phyloP scores from a whole-genome alignment of 257 asterid species.

The Buddleja alternifolia region DNA sequence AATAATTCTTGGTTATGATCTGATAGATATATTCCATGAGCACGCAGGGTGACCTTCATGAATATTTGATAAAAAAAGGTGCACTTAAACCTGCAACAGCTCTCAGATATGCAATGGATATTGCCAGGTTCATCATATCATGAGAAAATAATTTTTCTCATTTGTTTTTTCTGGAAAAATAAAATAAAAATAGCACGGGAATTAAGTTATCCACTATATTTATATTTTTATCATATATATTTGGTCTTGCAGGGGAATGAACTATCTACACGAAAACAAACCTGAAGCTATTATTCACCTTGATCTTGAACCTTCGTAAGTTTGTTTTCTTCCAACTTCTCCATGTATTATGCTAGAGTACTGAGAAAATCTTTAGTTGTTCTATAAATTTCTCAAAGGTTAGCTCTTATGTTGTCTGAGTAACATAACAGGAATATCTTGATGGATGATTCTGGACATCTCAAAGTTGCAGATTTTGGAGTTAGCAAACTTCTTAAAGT shows the following conservation, averaged over 20 bases:
- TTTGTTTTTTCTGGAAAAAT: constrained; percentile 1
- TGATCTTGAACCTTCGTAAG: constrained; percentile 98
- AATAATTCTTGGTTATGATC: neutral
- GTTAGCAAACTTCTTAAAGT: constrained; percentile 88
- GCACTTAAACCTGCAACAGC: constrained; percentile 86
- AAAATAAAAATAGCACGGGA: too few relatives aligned
- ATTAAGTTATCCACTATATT: neutral
- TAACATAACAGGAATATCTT: constrained; percentile 76
- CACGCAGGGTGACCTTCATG: constrained; percentile 82
- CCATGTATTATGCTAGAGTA: neutral
- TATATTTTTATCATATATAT: constrained; percentile 15
- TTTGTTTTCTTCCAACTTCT: constrained; percentile 28
- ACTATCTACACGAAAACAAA: constrained; percentile 79
- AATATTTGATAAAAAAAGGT: constrained; percentile 65
- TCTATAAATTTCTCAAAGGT: constrained; percentile 28
- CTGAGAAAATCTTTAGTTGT: neutral
- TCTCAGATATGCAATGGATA: constrained; percentile 91
- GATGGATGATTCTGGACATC: constrained; percentile 94
- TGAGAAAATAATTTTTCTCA: neutral
- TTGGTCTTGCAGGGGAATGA: constrained; percentile 82
- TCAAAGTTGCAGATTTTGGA: constrained; percentile 97
- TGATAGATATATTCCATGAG: constrained; percentile 13
- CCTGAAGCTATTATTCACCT: constrained; percentile 92
- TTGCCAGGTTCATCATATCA: constrained; percentile 70
- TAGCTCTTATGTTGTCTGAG: constrained; percentile 25